Evolutionary conservation across 257 asterid genomes (phyloP).

Genomic region (Craterostigma plantagineum): DNA sequence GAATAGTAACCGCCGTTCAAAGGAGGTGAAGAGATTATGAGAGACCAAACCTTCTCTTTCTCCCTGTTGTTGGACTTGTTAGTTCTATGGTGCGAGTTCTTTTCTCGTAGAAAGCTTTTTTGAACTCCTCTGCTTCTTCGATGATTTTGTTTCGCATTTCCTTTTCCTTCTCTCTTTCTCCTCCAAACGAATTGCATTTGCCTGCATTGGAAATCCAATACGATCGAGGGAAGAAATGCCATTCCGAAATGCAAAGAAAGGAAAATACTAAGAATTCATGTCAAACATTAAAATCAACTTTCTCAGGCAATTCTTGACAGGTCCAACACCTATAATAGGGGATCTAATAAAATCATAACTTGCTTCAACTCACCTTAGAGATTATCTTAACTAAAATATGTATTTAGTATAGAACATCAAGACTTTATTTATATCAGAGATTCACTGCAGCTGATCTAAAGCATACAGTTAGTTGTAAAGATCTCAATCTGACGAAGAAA

Average conservation of each 20-base stretch:
- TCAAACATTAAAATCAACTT: too few species aligned
- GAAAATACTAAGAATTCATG: too few species aligned
- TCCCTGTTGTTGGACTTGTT: slow-evolving; percentile 63
- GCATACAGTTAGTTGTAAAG: too few species aligned
- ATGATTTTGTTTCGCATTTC: slow-evolving; percentile 48
- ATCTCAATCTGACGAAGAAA: too few species aligned
- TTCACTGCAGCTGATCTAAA: too few species aligned
- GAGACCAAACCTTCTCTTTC: slow-evolving; percentile 46
- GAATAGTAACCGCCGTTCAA: background rate
- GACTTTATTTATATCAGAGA: too few species aligned
- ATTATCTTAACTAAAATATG: too few species aligned
- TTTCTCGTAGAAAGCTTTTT: slow-evolving; percentile 34
- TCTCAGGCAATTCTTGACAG: too few species aligned
- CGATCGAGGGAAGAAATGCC: background rate
- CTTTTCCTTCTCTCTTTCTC: slow-evolving; percentile 91
- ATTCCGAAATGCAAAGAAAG: background rate
- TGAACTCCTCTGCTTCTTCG: slow-evolving; percentile 6
- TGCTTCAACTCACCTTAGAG: too few species aligned
- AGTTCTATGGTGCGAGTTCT: slow-evolving; percentile 48
- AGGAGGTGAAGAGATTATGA: background rate
- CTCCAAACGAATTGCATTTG: slow-evolving; percentile 67
- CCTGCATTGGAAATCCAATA: slow-evolving; percentile 24
- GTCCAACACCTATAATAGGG: too few species aligned
- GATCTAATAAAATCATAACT: too few species aligned
- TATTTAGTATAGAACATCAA: too few species aligned